Base-by-base conservation (phyloP, 23 red algal species). In the Gracilaria domingensis region DNA sequence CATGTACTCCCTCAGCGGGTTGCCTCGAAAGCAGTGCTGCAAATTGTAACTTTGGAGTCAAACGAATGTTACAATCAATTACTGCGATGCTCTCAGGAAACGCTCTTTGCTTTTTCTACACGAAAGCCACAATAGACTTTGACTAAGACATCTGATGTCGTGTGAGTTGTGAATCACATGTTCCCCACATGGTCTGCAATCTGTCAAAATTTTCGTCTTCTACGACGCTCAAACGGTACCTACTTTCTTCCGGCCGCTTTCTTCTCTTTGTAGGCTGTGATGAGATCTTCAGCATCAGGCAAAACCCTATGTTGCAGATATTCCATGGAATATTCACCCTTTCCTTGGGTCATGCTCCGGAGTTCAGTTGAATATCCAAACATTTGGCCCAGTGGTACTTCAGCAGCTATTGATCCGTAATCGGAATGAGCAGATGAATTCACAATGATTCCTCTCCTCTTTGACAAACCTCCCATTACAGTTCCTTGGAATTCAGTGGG, bases 301-400 rank as follows among this genome's bases (percentile, higher is more conserved):
- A 88, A 45, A 28, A 55, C 37, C 18, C 84, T 72, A 45, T 96
- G 94, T 62, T 96, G 66, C 30, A 93, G 45, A 66, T 95, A 96
- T 67, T 99, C 97, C 97, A 99, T 99, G 8, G 97, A 81, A 76
- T 93, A 99, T 45, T 99, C 97, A 13, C 97, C 97, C 83, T 99
- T 99, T 16, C 97, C 97, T 72, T 99, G 97, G 14, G 97, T 99
- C 76, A 90, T 80, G 45, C 88, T 93, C 42, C 97, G 91, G 21
- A 99, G 86, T 61, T 96, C 97, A 25, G 97, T 99, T 53, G 94
- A 87, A 62, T 95, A 99, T 2, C 97, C 97, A 91, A 99, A 99
- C 97, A 99, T 99, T 60, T 88, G 76, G 38, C 40, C 51, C 39
- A 99, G 67, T 34, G 97, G 97, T 29, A 99, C 94, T 80, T 99